Conservation (phyloP, 164 flowering plant species). For the Hamamelis virginiana region DNA sequence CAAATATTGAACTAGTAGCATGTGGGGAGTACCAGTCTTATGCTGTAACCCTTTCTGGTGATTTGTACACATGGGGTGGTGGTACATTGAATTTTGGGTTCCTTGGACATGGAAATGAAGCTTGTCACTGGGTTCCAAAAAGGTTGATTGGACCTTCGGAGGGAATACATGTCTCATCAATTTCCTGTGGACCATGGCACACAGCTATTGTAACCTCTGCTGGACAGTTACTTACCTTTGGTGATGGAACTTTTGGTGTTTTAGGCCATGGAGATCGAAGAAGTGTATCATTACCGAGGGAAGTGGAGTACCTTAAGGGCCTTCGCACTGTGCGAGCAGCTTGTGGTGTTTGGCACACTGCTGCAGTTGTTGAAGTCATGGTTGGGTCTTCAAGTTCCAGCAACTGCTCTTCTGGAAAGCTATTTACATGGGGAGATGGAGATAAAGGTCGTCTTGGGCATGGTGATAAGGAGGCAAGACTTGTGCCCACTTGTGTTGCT, state of each 20-base stretch:
- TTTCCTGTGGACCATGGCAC: conserved; percentile 4
- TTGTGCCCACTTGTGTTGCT: background rate
- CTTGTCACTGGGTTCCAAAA: conserved; percentile 2
- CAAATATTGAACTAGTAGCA: background rate
- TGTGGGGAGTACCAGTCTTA: background rate
- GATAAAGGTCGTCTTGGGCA: conserved; percentile 2
- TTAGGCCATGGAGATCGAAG: background rate
- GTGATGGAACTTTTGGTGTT: conserved; percentile 4
- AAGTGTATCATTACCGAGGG: background rate
- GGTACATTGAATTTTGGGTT: background rate
- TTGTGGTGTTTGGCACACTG: conserved; percentile 96
- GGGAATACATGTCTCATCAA: background rate
- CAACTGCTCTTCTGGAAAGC: background rate
- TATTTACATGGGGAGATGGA: conserved; percentile 4
- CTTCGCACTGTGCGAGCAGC: background rate
- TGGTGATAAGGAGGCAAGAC: background rate
- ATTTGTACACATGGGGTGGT: conserved; percentile 2
- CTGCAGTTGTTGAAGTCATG: conserved; percentile 66
- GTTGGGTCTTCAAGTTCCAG: background rate
- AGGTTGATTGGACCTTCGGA: background rate
- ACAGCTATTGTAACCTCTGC: background rate
- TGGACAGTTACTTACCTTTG: background rate
- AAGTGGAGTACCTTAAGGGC: background rate
- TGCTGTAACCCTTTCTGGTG: background rate
- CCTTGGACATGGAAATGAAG: background rate